Base-by-base conservation (phyloP, 306 rosid genomes). In the Quercus mongolica region DNA sequence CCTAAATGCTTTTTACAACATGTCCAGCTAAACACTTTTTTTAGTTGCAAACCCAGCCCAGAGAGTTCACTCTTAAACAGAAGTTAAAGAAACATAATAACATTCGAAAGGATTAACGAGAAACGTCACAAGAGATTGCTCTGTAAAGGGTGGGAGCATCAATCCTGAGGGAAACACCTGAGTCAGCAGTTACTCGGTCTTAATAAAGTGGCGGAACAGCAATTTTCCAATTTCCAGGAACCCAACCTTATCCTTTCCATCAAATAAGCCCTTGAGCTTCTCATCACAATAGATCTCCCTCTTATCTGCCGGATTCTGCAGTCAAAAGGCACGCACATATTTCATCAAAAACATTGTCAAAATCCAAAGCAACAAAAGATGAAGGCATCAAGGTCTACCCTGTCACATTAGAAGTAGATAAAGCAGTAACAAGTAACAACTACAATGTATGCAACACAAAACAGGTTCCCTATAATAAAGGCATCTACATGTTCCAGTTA, bases 241-340 rank as follows among this genome's bases (percentile, higher is more conserved):
- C 73, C 77, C 73, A 2, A 87, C 84, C 61, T 41, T 85, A 44
- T 85, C 91, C 70, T 70, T 82, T 49, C 91, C 88, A 21, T 75
- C 88, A 56, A 87, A 87, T 61, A 87, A 57, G 20, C 76, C 46
- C 81, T 87, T 87, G 11, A 87, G 87, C 68, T 80, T 87, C 23
- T 73, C 77, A 76, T 87, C 91, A 12, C 91, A 87, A 52, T 25
- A 35, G 79, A 87, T 87, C 83, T 87, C 84, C 76, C 79, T 83
- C 85, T 78, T 87, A 78, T 85, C 71, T 18, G 76, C 81, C 23
- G 88, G 85, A 78, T 85, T 82, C 88, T 87, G 88, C 85, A 69
- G 74, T 46, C 28, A 19, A 21, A 58, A 64, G 52, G 59, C 41
- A 15, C 21, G 23, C 19, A 71, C 57, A 69, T 52, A 35, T 70